Conservation (phyloP, 495 filamentous ascomycete species). For the Chaetomium fimeti region DNA sequence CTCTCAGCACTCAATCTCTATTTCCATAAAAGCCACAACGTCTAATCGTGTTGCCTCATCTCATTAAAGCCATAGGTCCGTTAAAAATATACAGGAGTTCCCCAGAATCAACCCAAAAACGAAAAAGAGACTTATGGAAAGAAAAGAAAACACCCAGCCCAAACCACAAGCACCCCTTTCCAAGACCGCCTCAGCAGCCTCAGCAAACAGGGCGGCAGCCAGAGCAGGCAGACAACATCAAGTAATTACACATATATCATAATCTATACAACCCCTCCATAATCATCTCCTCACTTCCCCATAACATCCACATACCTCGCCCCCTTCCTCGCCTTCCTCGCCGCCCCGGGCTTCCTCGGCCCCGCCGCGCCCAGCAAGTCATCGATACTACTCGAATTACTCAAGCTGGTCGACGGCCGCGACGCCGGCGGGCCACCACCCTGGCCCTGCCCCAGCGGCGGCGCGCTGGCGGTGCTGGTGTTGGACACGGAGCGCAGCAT, state of each 20-base stretch:
- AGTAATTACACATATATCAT: slow-evolving; percentile 9
- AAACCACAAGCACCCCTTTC: neutral
- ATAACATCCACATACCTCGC: slow-evolving; percentile 91
- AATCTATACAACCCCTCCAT: slow-evolving; percentile 1
- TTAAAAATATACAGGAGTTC: slow-evolving; percentile 9
- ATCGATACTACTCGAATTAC: slow-evolving; percentile 79
- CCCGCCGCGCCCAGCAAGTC: slow-evolving; percentile 72
- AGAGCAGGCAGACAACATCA: too few species aligned
- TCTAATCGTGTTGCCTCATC: slow-evolving; percentile 2
- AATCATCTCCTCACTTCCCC: slow-evolving; percentile 49
- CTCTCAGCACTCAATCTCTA: too few species aligned
- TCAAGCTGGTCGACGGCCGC: slow-evolving; percentile 65
- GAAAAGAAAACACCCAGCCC: neutral
- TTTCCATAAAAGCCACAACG: too few species aligned
- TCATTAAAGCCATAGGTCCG: slow-evolving; percentile 9
- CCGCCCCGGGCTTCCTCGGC: slow-evolving; percentile 60
- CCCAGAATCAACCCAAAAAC: neutral
- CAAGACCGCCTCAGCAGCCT: neutral
- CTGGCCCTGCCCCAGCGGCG: slow-evolving; percentile 40
- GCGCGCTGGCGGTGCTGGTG: slow-evolving; percentile 43
- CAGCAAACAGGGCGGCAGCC: neutral
- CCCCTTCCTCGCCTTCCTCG: slow-evolving; percentile 75
- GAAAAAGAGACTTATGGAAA: neutral
- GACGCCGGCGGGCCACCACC: neutral
- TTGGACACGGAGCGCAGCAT: slow-evolving; percentile 48